Evolutionary conservation across 192 early-diverging fungal species (phyloP).

Genomic region (Backusella sp.): DNA sequence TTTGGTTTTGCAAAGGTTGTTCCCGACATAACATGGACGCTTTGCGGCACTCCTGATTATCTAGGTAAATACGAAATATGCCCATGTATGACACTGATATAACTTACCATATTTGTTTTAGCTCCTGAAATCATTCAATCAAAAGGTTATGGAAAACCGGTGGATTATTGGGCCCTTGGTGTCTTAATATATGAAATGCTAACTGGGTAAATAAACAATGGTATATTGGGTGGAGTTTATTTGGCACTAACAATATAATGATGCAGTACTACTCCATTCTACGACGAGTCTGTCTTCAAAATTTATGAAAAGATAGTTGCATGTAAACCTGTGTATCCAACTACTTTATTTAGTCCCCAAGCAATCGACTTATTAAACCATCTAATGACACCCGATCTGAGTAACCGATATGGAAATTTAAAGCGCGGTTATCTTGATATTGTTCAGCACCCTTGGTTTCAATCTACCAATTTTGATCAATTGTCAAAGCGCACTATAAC

Average conservation of each 20-base stretch:
- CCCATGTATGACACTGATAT: too few relatives aligned
- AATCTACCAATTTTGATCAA: conserved; percentile 44
- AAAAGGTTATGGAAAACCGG: conserved; percentile 76
- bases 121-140: conserved; percentile 91
- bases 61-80: conserved; percentile 5
- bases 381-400: conserved; percentile 74
- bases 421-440: conserved; percentile 68
- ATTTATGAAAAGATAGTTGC: conserved; percentile 89
- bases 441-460: conserved; percentile 80
- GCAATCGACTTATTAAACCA: conserved; percentile 75
- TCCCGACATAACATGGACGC: conserved; percentile 43
- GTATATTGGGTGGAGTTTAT: background rate
- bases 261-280: conserved; percentile 75
- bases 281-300: conserved; percentile 81
- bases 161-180: conserved; percentile 96
- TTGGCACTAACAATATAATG: conserved; percentile 25
- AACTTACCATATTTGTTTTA: conserved; percentile 42
- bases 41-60: conserved; percentile 84
- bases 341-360: conserved; percentile 66
- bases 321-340: conserved; percentile 67
- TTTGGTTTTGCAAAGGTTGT: conserved; percentile 81
- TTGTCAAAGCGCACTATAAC: conserved; percentile 37
- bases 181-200: conserved; percentile 90
- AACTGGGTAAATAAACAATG: conserved; percentile 32
- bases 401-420: conserved; percentile 66